Evolutionary conservation across 306 rosid species (phyloP).

Genomic region (Gastrolobium bilobum): DNA sequence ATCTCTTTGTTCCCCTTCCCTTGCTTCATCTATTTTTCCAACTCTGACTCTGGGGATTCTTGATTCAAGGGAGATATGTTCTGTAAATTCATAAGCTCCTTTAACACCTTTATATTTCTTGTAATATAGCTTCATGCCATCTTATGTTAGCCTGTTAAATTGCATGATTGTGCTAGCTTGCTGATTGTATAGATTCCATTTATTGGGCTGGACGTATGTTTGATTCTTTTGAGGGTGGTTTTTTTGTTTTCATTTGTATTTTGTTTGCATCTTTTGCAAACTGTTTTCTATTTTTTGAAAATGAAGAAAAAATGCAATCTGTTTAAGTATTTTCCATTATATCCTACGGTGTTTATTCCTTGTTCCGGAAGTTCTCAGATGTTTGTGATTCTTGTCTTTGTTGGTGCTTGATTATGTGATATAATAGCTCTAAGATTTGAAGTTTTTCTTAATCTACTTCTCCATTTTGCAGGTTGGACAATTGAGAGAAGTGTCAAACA

Average conservation of each 20-base stretch:
- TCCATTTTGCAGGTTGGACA: constrained; percentile 57
- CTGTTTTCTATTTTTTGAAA: constrained; percentile 30
- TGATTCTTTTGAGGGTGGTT: neutral
- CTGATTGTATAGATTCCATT: constrained; percentile 15
- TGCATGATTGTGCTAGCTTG: constrained; percentile 19
- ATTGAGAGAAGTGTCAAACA: constrained; percentile 57
- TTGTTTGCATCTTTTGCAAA: constrained; percentile 19
- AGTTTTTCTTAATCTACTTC: constrained; percentile 26
- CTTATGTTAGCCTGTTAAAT: constrained; percentile 1
- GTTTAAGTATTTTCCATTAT: neutral
- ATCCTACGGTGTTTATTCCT: constrained; percentile 23
- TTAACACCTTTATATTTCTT: constrained; percentile 21
- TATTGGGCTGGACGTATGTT: neutral
- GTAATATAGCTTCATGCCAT: constrained; percentile 11
- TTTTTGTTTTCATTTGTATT: neutral
- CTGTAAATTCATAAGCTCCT: neutral
- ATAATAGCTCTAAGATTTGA: constrained; percentile 27
- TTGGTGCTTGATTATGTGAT: neutral
- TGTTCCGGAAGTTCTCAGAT: neutral
- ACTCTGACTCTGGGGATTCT: constrained; percentile 16
- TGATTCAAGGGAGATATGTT: constrained; percentile 17
- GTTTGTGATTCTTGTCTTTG: constrained; percentile 8
- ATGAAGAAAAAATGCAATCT: constrained; percentile 9
- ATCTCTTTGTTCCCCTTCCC: neutral
- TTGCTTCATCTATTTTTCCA: neutral